These are phyloP conservation scores for Cryptosporidium canis DNA, from an alignment of 169 alveolate species.

Conservation along the genomic window DNA sequence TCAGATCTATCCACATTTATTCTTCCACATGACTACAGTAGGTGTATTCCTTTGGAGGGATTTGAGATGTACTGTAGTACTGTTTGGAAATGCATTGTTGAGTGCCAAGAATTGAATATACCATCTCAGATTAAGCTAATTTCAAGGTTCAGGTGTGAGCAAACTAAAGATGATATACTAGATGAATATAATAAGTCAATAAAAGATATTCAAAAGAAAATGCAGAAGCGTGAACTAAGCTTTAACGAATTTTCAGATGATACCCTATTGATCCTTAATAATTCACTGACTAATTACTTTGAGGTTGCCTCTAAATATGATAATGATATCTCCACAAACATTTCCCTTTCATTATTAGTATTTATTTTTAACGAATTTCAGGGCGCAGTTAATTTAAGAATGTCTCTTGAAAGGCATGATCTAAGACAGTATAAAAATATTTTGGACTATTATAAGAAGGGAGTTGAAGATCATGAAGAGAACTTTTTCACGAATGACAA, in stretches of 20 bases:
- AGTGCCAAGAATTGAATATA: conserved; percentile 49
- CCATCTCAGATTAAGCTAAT: conserved; percentile 63
- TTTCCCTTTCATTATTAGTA: neutral
- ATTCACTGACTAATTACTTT: neutral
- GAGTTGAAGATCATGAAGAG: neutral
- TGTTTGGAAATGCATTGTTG: conserved; percentile 73
- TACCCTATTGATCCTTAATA: conserved; percentile 8
- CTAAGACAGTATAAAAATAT: conserved; percentile 10
- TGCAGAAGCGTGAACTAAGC: conserved; percentile 12
- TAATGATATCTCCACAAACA: neutral
- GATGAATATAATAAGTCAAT: neutral
- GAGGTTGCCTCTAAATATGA: conserved; percentile 53
- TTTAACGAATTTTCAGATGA: neutral
- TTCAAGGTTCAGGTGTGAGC: conserved; percentile 48
- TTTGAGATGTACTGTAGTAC: conserved; percentile 80
- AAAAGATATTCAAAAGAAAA: neutral
- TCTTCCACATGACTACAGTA: conserved; percentile 77
- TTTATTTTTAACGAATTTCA: conserved; percentile 38
- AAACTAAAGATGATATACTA: conserved; percentile 29
- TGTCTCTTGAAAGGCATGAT: conserved; percentile 32
- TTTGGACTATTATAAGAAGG: neutral
- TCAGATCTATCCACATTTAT: neutral
- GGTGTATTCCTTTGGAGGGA: conserved; percentile 89
- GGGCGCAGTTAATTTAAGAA: conserved; percentile 2
- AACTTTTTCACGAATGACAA: neutral